These are phyloP conservation scores for Penicillium sclerotiorum DNA, from an alignment of 2,329 filamentous ascomycete genomes.

Conservation along the genomic window DNA sequence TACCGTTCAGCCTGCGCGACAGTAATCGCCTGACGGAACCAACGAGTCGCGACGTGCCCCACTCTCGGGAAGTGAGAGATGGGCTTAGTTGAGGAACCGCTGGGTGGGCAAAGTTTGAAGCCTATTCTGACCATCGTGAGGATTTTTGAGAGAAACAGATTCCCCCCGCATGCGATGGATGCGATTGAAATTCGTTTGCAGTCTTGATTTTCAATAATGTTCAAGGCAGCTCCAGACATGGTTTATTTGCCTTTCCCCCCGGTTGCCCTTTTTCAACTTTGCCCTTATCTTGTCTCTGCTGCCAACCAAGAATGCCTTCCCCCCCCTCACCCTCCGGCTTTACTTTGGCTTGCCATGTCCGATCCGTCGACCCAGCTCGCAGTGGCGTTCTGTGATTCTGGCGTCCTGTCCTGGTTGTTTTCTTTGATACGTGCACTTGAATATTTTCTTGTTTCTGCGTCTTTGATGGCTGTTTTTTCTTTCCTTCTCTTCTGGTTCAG, in stretches of 20 bases:
- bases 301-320: background rate
- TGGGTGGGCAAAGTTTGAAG: background rate
- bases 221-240: slow-evolving; percentile 8
- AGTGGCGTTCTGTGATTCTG: slow-evolving; percentile 12
- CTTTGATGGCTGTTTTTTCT: slow-evolving; percentile 19
- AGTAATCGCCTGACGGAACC: slow-evolving; percentile 52
- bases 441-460: slow-evolving; percentile 22
- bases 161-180: slow-evolving; percentile 4
- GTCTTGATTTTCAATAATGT: slow-evolving; percentile 4
- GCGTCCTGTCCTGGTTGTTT: slow-evolving; percentile 12
- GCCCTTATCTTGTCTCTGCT: background rate
- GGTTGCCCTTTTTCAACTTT: background rate
- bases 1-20: slow-evolving; percentile 60
- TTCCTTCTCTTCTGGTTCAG: slow-evolving; percentile 12
- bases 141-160: background rate
- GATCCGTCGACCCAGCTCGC: slow-evolving; percentile 10
- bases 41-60: slow-evolving; percentile 7
- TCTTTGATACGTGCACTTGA: slow-evolving; percentile 9
- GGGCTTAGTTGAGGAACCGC: background rate
- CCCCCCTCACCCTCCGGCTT: too few relatives aligned
- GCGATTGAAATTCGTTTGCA: slow-evolving; percentile 9
- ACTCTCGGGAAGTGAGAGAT: slow-evolving; percentile 71
- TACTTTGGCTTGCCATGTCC: too few relatives aligned
- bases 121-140: slow-evolving; percentile 11
- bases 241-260: background rate